Percentiles rank a stretch among this genome's conserved stretches.
Conservation (phyloP, 768 basidiomycete genomes). For the Tricholoma sp. region DNA sequence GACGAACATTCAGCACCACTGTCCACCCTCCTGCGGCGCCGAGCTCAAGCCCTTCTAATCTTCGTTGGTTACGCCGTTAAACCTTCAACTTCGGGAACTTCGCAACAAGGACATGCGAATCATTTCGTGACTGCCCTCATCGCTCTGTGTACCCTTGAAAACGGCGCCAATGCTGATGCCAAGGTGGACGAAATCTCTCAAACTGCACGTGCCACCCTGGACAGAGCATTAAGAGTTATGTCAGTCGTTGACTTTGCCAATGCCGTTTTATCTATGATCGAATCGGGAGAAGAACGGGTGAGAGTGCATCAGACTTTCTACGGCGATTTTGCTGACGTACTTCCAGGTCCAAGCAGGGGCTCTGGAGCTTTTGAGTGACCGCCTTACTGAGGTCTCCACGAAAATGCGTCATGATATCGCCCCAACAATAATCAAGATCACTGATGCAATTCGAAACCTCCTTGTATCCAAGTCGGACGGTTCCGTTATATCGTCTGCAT, state of each 20-base stretch:
- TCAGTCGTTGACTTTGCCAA: slow-evolving; percentile 65
- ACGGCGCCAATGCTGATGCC: slow-evolving; percentile 23
- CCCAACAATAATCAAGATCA: slow-evolving; percentile 46
- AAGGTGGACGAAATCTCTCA: slow-evolving; percentile 40
- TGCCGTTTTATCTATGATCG: slow-evolving; percentile 50
- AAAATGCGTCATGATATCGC: slow-evolving; percentile 48
- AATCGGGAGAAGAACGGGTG: slow-evolving; percentile 49
- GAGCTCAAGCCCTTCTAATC: slow-evolving; percentile 62
- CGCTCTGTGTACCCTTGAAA: slow-evolving; percentile 35
- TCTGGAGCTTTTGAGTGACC: slow-evolving; percentile 62
- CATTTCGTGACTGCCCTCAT: slow-evolving; percentile 46
- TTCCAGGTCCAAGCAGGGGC: slow-evolving; percentile 60
- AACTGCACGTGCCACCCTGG: slow-evolving; percentile 47
- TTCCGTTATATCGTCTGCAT: slow-evolving; percentile 39
- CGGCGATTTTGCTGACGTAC: slow-evolving; percentile 1
- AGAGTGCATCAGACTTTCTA: slow-evolving; percentile 13
- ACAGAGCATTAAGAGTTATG: slow-evolving; percentile 54
- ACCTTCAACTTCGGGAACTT: slow-evolving; percentile 17
- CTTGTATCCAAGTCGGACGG: slow-evolving; percentile 38
- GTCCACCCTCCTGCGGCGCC: slow-evolving; percentile 43
- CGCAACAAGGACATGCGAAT: slow-evolving; percentile 28
- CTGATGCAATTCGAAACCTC: slow-evolving; percentile 45
- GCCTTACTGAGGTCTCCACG: slow-evolving; percentile 56
- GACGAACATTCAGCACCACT: slow-evolving; percentile 49
- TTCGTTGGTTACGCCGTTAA: slow-evolving; percentile 56